Base-by-base conservation (phyloP, 352 stramenopile species). In the Globisporangium splendens region DNA sequence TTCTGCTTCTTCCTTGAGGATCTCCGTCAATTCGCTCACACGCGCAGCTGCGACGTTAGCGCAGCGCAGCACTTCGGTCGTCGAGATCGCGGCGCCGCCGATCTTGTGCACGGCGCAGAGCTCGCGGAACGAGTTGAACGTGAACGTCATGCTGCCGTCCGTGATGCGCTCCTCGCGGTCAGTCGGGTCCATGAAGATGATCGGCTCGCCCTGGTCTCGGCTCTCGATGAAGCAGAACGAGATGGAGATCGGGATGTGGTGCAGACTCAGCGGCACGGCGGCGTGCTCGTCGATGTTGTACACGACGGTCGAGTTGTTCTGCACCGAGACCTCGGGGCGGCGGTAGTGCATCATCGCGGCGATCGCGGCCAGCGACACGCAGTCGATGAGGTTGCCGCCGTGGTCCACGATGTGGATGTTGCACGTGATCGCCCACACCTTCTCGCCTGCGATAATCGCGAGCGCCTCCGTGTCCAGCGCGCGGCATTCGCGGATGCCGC, bases 241-340 rank as follows among this genome's bases (percentile, higher is more conserved):
- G 51, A 98, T 87, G 21, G 89, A 97, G 44, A 98, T 82, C n/a
- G 96, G 96, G 38, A 96, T 93, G 76, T 98, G 96, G 77, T 98
- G 95, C 56, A 98, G 75, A 63, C 91, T 96, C 31, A 98, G 70
- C 20, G 94, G 91, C 38, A 97, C 82, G 54, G 96, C 92, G 35
- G 89, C 86, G 59, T 97, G 85, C 54, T 97, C 89, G 53, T 91
- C 84, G 49, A 91, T 75, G 69, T 68, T 86, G 75, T 96, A 88
- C 22, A 97, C 77, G 6, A 71, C 69, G 8, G 79, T 88, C 21
- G 88, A 59, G n/a, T 54, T 62, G 24, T 73, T 66, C 38, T 82
- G 72, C 22, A 83, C 72, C 46, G 82, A 72, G n/a, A 98, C 89
- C 62, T 98, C 88, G 5, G 91, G 88, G 31, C 94, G 85, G 28